These are phyloP conservation scores for Heimioporus sp. DNA, from an alignment of 768 basidiomycete species.

Conservation along the genomic window DNA sequence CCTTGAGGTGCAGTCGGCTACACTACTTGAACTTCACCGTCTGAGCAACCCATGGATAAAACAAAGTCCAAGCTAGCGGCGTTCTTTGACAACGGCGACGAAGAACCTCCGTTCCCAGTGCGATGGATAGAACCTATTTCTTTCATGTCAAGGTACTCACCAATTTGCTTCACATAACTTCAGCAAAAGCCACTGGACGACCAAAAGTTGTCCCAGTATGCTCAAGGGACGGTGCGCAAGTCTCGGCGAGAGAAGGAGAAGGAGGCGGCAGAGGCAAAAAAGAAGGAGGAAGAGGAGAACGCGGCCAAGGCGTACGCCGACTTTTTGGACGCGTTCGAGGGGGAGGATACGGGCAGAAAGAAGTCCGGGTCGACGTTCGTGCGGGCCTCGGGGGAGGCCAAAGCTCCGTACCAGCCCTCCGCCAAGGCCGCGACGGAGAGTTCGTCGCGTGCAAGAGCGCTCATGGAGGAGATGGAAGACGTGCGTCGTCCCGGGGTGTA, in stretches of 20 bases:
- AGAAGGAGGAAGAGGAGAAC: constrained; percentile 76
- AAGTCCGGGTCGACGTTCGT: constrained; percentile 59
- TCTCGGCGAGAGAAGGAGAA: constrained; percentile 90
- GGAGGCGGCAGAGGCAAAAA: constrained; percentile 89
- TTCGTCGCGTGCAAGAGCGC: constrained; percentile 30
- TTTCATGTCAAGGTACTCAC: constrained; percentile 54
- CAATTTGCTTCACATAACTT: constrained; percentile 45
- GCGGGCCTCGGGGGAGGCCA: constrained; percentile 47
- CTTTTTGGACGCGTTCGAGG: constrained; percentile 82
- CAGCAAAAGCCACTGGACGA: constrained; percentile 87
- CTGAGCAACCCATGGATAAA: constrained; percentile 29
- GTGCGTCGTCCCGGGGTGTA: constrained; percentile 24
- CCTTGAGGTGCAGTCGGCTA: not conserved
- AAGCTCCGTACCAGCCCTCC: constrained; percentile 42
- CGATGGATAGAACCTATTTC: constrained; percentile 77
- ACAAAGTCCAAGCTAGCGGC: constrained; percentile 58
- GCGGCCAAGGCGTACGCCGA: constrained; percentile 81
- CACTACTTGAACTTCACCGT: constrained; percentile 2
- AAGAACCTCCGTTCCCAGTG: constrained; percentile 87
- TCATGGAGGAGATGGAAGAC: constrained; percentile 33
- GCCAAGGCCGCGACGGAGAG: constrained; percentile 29
- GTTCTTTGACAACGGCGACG: constrained; percentile 84
- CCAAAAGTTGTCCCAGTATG: constrained; percentile 81
- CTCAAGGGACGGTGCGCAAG: constrained; percentile 84
- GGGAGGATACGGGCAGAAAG: constrained; percentile 54